phyloP scores from a whole-genome alignment of 2,329 filamentous ascomycete species.

The Penicillium sp. region DNA sequence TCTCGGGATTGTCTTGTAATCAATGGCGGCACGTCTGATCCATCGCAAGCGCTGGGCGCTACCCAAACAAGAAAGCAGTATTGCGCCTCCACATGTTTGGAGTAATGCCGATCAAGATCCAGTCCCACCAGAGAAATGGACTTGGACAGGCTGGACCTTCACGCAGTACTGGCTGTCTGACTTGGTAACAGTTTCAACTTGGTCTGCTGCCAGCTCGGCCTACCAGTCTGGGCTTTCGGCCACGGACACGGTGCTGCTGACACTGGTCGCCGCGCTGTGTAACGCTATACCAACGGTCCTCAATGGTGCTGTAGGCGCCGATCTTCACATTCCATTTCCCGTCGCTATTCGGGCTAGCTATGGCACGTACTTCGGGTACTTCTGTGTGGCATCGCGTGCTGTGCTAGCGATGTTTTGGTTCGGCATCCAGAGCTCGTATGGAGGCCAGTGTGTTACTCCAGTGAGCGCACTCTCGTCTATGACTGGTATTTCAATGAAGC shows the following conservation, averaged over 20 bases:
- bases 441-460: slow-evolving; percentile 36
- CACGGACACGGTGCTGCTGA: slow-evolving; percentile 15
- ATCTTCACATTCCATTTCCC: slow-evolving; percentile 38
- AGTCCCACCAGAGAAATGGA: slow-evolving; percentile 20
- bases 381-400: slow-evolving; percentile 30
- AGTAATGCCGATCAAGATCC: slow-evolving; percentile 20
- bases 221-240: slow-evolving; percentile 13
- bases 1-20: background rate
- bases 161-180: slow-evolving; percentile 24
- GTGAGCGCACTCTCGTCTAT: background rate
- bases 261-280: slow-evolving; percentile 16
- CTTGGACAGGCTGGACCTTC: slow-evolving; percentile 22
- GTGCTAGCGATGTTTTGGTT: slow-evolving; percentile 55
- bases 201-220: slow-evolving; percentile 17
- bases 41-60: slow-evolving; percentile 13
- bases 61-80: slow-evolving; percentile 19
- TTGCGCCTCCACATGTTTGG: slow-evolving; percentile 20
- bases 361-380: slow-evolving; percentile 39
- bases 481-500: background rate
- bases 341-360: slow-evolving; percentile 40
- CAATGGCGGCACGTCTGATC: background rate
- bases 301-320: slow-evolving; percentile 32
- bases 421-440: slow-evolving; percentile 23
- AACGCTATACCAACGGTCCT: slow-evolving; percentile 18
- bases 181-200: slow-evolving; percentile 17